phyloP scores from a whole-genome alignment of 169 alveolate species.

The Neospora caninum region DNA sequence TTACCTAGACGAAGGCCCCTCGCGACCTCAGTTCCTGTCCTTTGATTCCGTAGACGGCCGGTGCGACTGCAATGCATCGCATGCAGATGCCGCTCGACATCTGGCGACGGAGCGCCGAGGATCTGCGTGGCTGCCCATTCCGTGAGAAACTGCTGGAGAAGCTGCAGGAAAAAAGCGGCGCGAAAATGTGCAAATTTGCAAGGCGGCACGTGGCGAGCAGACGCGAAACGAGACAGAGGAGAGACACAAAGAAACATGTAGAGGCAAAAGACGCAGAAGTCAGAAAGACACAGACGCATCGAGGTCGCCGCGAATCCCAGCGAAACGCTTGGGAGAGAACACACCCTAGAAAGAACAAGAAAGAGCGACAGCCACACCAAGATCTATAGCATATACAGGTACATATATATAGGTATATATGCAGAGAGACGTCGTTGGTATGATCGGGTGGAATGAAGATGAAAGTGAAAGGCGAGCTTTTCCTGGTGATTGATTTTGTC shows the following conservation, averaged over 20 bases:
- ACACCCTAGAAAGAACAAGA: too few relatives aligned
- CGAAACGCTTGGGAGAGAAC: too few relatives aligned
- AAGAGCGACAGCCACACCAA: not conserved
- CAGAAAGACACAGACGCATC: not conserved
- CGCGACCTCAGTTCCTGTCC: not conserved
- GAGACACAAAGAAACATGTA: not conserved
- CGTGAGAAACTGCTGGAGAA: not conserved
- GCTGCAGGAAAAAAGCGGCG: not conserved
- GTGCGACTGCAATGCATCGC: not conserved
- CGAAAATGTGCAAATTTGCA: not conserved
- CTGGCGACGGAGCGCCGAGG: not conserved
- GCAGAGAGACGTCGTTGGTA: too few relatives aligned
- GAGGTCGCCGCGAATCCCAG: too few relatives aligned
- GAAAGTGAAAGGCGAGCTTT: not conserved
- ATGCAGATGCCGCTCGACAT: not conserved
- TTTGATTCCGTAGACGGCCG: not conserved
- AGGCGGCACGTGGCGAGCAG: not conserved
- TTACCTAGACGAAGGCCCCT: too few relatives aligned
- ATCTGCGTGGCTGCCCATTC: not conserved
- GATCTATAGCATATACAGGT: too few relatives aligned
- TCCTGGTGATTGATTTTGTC: too few relatives aligned
- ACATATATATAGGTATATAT: too few relatives aligned
- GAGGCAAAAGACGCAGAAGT: not conserved
- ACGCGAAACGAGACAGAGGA: not conserved
- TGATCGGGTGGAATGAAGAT: not conserved